A percentile compares a stretch with the other conserved stretches of the same genome.
phyloP scores from a whole-genome alignment of 345 rosid genomes.

The Hypericum perforatum region DNA sequence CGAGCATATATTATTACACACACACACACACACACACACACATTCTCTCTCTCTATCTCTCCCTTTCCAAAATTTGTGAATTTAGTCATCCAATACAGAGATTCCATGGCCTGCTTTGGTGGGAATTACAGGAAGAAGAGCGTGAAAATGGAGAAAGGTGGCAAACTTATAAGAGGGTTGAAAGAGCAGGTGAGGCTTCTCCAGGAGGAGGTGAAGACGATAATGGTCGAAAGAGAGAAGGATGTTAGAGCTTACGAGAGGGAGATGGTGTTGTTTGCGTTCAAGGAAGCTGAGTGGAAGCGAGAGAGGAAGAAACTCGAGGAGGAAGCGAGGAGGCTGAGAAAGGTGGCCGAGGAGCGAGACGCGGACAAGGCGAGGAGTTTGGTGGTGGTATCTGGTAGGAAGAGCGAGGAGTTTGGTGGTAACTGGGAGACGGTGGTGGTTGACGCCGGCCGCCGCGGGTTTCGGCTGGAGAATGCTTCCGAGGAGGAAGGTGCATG shows the following conservation, averaged over 20 bases:
- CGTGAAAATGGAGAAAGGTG: constrained; percentile 9
- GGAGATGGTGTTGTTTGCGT: constrained; percentile 32
- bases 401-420: neutral
- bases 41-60: too few species aligned
- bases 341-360: constrained; percentile 33
- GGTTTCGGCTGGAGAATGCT: constrained; percentile 43
- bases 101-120: constrained; percentile 33
- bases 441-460: constrained; percentile 27
- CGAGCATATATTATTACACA: too few species aligned
- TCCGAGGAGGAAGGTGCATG: constrained; percentile 54
- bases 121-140: constrained; percentile 31
- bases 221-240: constrained; percentile 38
- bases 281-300: constrained; percentile 60
- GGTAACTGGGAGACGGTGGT: constrained; percentile 3
- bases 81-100: too few species aligned
- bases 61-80: too few species aligned
- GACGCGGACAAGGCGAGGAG: constrained; percentile 24
- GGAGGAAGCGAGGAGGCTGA: constrained; percentile 52
- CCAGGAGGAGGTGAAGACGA: constrained; percentile 35
- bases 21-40: too few species aligned
- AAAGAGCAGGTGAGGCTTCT: constrained; percentile 34
- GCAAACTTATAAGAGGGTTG: constrained; percentile 9
- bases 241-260: constrained; percentile 31
- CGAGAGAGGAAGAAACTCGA: constrained; percentile 53
- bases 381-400: constrained; percentile 10